Evolutionary conservation across 1,284 basidiomycete genomes (phyloP).

Genomic region (Rhodotorula sp.): DNA sequence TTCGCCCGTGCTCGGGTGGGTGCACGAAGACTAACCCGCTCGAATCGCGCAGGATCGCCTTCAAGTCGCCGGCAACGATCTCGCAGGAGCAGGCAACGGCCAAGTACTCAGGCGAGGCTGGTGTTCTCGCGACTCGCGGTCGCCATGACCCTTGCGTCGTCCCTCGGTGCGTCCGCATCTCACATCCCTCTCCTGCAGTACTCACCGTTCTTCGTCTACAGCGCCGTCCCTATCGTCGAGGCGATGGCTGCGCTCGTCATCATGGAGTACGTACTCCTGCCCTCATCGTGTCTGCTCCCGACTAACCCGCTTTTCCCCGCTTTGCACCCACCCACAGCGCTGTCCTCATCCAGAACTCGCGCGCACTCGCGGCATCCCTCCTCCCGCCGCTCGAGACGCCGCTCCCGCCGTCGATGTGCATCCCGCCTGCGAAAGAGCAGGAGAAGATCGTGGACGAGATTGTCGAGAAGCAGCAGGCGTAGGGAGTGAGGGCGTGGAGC

Average conservation of each 20-base stretch:
- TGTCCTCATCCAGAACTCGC: slow-evolving; percentile 80
- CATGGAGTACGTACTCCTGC: slow-evolving; percentile 67
- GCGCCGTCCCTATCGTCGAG: slow-evolving; percentile 96
- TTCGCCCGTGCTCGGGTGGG: not conserved
- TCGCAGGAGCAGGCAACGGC: slow-evolving; percentile 87
- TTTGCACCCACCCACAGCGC: slow-evolving; percentile 53
- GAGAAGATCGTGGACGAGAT: slow-evolving; percentile 30
- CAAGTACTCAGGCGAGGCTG: slow-evolving; percentile 86
- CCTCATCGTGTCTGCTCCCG: not conserved
- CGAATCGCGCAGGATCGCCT: slow-evolving; percentile 68
- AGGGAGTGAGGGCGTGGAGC: not conserved
- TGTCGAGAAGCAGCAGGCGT: slow-evolving; percentile 19
- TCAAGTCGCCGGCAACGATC: slow-evolving; percentile 99
- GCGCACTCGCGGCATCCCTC: slow-evolving; percentile 65
- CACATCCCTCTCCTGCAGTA: not conserved
- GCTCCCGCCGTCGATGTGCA: slow-evolving; percentile 71
- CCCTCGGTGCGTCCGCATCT: slow-evolving; percentile 59
- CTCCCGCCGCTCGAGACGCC: slow-evolving; percentile 73
- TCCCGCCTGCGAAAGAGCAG: slow-evolving; percentile 30
- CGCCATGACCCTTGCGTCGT: slow-evolving; percentile 85
- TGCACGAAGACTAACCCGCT: not conserved
- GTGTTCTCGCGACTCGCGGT: slow-evolving; percentile 84
- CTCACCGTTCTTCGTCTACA: not conserved
- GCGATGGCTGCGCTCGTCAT: slow-evolving; percentile 94
- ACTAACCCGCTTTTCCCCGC: not conserved